phyloP scores from a whole-genome alignment of 768 basidiomycete species.

The Myochromella boudieri region DNA sequence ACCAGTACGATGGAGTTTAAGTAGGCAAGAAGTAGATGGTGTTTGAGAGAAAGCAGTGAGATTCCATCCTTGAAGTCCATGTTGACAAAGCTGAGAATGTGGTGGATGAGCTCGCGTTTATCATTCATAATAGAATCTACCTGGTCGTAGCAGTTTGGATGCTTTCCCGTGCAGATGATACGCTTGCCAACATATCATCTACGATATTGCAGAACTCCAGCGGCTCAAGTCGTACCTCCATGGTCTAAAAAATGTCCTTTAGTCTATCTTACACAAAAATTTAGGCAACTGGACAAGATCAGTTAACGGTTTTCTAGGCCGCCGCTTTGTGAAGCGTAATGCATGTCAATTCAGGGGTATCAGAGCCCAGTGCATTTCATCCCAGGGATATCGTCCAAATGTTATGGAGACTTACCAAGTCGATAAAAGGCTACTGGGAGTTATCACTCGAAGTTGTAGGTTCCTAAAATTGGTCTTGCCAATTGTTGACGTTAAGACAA shows the following conservation, averaged over 20 bases:
- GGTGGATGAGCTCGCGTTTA: neutral
- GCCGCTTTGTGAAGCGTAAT: slow-evolving; percentile 31
- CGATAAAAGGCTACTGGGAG: neutral
- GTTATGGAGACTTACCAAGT: slow-evolving; percentile 6
- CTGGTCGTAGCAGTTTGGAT: slow-evolving; percentile 55
- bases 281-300: too few relatives aligned
- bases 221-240: slow-evolving; percentile 6
- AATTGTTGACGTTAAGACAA: too few relatives aligned
- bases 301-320: slow-evolving; percentile 35
- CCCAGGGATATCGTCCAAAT: slow-evolving; percentile 19
- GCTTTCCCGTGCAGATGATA: slow-evolving; percentile 58
- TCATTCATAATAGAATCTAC: slow-evolving; percentile 34
- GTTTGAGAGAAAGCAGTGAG: slow-evolving; percentile 87
- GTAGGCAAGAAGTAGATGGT: slow-evolving; percentile 81
- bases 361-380: slow-evolving; percentile 69
- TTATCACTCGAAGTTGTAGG: too few relatives aligned
- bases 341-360: slow-evolving; percentile 27
- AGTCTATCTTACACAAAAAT: neutral
- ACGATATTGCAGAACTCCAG: slow-evolving; percentile 16
- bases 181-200: slow-evolving; percentile 62
- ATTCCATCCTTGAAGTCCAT: slow-evolving; percentile 75
- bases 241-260: neutral
- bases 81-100: slow-evolving; percentile 22
- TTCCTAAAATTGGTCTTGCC: too few relatives aligned
- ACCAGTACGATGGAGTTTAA: slow-evolving; percentile 81